phyloP scores from a whole-genome alignment of 768 basidiomycete genomes.

The Boletus rufocinnamomeus region DNA sequence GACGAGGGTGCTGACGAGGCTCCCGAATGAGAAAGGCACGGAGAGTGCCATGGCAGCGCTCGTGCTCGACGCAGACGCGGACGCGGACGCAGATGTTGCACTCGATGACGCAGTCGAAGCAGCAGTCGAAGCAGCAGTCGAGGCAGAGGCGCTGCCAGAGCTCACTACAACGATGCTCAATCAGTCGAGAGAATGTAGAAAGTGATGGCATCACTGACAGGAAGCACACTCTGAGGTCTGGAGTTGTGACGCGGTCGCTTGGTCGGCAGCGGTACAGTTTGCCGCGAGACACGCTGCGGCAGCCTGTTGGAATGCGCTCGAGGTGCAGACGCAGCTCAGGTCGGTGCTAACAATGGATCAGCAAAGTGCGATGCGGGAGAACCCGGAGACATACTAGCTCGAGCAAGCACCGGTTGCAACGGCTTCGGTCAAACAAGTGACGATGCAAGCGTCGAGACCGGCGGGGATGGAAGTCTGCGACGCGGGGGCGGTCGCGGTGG shows the following conservation, averaged over 20 bases:
- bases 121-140: neutral
- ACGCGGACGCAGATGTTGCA: neutral
- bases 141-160: neutral
- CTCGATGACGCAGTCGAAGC: neutral
- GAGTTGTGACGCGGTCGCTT: slow-evolving; percentile 32
- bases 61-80: neutral
- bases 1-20: slow-evolving; percentile 24
- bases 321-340: slow-evolving; percentile 42
- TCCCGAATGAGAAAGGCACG: slow-evolving; percentile 19
- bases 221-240: slow-evolving; percentile 37
- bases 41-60: slow-evolving; percentile 23
- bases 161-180: neutral
- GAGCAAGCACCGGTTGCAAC: neutral
- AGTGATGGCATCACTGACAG: slow-evolving; percentile 5
- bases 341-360: slow-evolving; percentile 35
- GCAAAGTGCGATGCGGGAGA: neutral
- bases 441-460: slow-evolving; percentile 11
- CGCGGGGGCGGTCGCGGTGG: neutral
- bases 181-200: neutral
- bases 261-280: slow-evolving; percentile 38
- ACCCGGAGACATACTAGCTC: slow-evolving; percentile 15
- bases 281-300: slow-evolving; percentile 36
- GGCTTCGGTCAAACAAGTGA: slow-evolving; percentile 5
- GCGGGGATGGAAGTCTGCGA: slow-evolving; percentile 7
- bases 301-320: slow-evolving; percentile 37